Evolutionary conservation across 495 filamentous ascomycete species (phyloP), one percentile per base, ranked within the genome.

Genomic region (Hypoxylon trugodes): DNA sequence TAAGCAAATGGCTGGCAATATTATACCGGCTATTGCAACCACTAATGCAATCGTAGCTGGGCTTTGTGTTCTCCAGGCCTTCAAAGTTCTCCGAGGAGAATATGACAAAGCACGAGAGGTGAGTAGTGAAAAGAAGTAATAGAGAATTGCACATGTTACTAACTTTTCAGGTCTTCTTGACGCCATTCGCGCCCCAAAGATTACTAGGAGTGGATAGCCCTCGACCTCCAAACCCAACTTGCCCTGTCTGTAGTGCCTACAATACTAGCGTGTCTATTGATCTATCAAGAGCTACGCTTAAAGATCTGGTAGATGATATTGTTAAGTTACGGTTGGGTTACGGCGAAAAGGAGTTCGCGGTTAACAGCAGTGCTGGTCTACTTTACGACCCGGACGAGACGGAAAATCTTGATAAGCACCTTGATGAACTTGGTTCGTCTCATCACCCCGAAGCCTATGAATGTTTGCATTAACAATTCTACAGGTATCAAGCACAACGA

Each of bases 1-100:
- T 65, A 99, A 99, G 73, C 92, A 98, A 76, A 99, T 98, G 93
- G 95, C 95, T 19, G 95, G 95, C 47, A 98, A 98, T 68, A 99
- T 99, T 68, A 98, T 99, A 53, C 95, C 95, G 0, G 96, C 95
- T 2, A 99, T 99, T 73, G 95, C 95, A 1, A 99, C 95, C 0
- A 97, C 95, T 0, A 99, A 99, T 72, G 95, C 96, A 9, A 96
- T 98, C 75, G 95, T 93, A 3, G 95, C 95, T 9, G 89, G 91
- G 10, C 82, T 99, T 19, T 98, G 93, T 71, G 95, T 98, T 3
- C 78, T 99, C 5, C 90, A 99, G 74, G 87, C 92, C 1, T 93
- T 96, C 79, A 97, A 97, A 73, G 90, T 98, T 30, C 77, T 99
- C 51, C 86, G 84, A 56, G 83, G 87, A 21, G 88, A 96, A 42